Percentiles rank a stretch among this genome's conserved stretches.
Evolutionary conservation across 2,329 filamentous ascomycete species (phyloP).

Genomic region (Cladophialophora bantiana): DNA sequence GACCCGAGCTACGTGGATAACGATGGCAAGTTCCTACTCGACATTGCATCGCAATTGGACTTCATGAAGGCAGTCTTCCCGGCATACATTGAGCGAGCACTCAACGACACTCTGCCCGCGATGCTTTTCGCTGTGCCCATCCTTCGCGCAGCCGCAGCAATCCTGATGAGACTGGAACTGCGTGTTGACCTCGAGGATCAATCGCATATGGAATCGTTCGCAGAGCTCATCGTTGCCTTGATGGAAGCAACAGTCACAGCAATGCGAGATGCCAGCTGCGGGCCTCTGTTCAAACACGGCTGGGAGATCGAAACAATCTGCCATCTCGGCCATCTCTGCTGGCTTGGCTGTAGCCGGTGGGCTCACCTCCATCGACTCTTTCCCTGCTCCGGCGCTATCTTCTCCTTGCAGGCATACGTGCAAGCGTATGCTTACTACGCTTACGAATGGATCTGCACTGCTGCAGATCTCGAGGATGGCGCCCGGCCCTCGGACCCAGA

Average conservation of each 20-base stretch:
- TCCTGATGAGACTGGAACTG: conserved; percentile 23
- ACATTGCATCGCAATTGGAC: conserved; percentile 26
- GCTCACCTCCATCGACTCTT: conserved; percentile 27
- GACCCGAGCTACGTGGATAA: conserved; percentile 27
- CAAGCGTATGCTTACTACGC: conserved; percentile 25
- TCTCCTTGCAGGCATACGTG: conserved; percentile 18
- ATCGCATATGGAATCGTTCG: conserved; percentile 29
- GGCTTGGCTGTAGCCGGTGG: conserved; percentile 26
- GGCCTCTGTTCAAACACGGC: background rate
- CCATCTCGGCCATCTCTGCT: conserved; percentile 20
- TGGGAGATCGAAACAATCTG: conserved; percentile 13
- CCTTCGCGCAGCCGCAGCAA: conserved; percentile 2
- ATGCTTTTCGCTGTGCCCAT: conserved; percentile 20
- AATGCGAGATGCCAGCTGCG: conserved; percentile 10
- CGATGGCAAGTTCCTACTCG: conserved; percentile 26
- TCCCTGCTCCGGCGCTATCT: conserved; percentile 19
- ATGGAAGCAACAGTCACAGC: conserved; percentile 23
- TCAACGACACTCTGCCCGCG: conserved; percentile 8
- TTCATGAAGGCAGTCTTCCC: conserved; percentile 36
- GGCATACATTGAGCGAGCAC: conserved; percentile 24
- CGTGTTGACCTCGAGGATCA: conserved; percentile 31
- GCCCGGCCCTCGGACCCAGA: conserved; percentile 16
- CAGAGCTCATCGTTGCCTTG: conserved; percentile 13
- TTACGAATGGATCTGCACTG: conserved; percentile 25
- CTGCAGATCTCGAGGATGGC: background rate